Conservation (phyloP, 768 basidiomycete genomes). For the Phylloporus sp. region DNA sequence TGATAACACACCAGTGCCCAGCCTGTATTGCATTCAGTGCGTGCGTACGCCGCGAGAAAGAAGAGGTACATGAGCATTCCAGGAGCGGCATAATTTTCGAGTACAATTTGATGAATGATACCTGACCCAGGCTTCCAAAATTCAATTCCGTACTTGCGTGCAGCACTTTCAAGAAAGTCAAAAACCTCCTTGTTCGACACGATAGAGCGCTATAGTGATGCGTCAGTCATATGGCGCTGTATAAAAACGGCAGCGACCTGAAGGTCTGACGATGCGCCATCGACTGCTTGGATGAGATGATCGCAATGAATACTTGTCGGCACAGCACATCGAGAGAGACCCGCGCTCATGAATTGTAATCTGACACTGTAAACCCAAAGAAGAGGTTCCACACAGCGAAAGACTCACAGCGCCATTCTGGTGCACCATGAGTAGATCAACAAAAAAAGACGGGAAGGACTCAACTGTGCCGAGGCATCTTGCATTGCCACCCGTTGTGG, state of each 20-base stretch:
- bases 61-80: conserved; percentile 79
- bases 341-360: conserved; percentile 97
- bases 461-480: conserved; percentile 83
- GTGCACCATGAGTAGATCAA: conserved; percentile 9
- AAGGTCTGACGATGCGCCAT: conserved; percentile 82
- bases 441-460: conserved; percentile 26
- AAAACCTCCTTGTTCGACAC: conserved; percentile 93
- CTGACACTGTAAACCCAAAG: conserved; percentile 34
- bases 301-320: conserved; percentile 95
- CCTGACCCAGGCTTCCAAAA: conserved; percentile 93
- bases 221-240: background rate
- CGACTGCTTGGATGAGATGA: conserved; percentile 91
- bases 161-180: conserved; percentile 92
- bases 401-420: conserved; percentile 80
- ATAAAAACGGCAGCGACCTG: conserved; percentile 43
- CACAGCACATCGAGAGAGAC: conserved; percentile 76
- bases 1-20: conserved; percentile 65
- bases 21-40: conserved; percentile 39
- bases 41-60: background rate
- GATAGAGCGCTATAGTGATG: conserved; percentile 60
- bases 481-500: conserved; percentile 98
- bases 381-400: background rate
- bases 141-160: conserved; percentile 89
- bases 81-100: conserved; percentile 96
- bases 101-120: conserved; percentile 96